Evolutionary conservation across 1,284 basidiomycete genomes (phyloP), one percentile per base, ranked within the genome.

Genomic region (Thecaphora thlaspeos): DNA sequence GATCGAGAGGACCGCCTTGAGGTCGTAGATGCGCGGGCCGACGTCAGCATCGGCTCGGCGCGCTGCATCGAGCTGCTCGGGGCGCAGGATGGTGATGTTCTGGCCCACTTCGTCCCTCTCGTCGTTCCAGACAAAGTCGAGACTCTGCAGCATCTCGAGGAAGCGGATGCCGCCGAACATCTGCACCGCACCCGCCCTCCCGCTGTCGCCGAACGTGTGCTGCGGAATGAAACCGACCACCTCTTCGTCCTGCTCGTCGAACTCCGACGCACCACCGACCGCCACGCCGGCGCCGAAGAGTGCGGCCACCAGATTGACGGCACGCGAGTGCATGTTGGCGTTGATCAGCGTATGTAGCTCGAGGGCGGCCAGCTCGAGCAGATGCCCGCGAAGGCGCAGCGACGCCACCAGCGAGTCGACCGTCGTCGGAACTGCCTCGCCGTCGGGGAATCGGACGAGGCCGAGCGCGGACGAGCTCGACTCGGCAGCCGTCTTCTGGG

Each of bases 111-210:
- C 53, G 19, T 75, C 72, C 23, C 68, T 54, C 48, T 84, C 84
- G 77, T 96, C 92, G 18, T 83, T 83, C 90, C 91, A 96, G 55
- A 88, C 86, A 68, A 95, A 88, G 75, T 88, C 86, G 60, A 96
- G 81, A 0, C 88, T 88, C 70, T 89, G 87, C 38, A 95, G 82
- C 45, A 92, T 84, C 76, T 93, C 90, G 68, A 95, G 87, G 75
- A 96, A 86, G 74, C 92, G 91, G 0, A 88, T 87, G 46, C 88
- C 81, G 54, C 87, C 87, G 32, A 67, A 56, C 1, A 44, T 46
- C 45, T 59, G 55, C 14, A 47, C 55, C 10, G 58, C 59, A 14
- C 52, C 50, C 17, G 48, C 62, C 53, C n/a, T n/a, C n/a, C n/a
- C n/a, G n/a, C n/a, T n/a, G n/a, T n/a, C n/a, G n/a, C n/a, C n/a